Percentiles rank a stretch among this genome's conserved stretches.
Conservation (phyloP, 176 grass and related monocot species). For the Guadua angustifolia region DNA sequence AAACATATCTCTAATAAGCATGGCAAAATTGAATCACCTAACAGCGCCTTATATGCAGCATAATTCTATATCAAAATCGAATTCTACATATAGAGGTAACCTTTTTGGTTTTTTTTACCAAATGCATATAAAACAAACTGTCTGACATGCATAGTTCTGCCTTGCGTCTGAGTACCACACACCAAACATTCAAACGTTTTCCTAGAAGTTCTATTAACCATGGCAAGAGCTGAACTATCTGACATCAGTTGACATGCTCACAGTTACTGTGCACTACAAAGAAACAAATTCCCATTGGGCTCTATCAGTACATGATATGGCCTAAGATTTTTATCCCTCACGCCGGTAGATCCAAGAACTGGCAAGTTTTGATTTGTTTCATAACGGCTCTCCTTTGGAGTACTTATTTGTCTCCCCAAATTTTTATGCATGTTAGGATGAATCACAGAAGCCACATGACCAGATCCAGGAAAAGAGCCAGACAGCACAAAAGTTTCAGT, state of each 20-base stretch:
- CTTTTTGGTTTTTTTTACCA: not conserved
- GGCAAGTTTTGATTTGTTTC: constrained; percentile 39
- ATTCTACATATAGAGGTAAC: not conserved
- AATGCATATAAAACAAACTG: not conserved
- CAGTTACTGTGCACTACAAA: constrained; percentile 40
- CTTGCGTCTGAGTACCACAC: constrained; percentile 2
- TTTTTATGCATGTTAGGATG: constrained; percentile 41
- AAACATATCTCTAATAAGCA: not conserved
- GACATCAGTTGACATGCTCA: constrained; percentile 26
- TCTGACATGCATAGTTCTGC: not conserved
- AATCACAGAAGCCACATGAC: constrained; percentile 56
- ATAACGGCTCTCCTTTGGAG: constrained; percentile 36
- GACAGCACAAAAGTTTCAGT: too few relatives aligned
- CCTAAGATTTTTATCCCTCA: constrained; percentile 37
- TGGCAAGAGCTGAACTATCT: not conserved
- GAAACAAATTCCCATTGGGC: constrained; percentile 33
- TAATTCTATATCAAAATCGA: constrained; percentile 2
- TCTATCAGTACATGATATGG: constrained; percentile 24
- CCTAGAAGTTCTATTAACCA: not conserved
- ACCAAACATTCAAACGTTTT: not conserved
- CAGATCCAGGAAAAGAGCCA: constrained; percentile 59
- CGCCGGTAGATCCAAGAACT: constrained; percentile 46
- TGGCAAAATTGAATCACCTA: not conserved
- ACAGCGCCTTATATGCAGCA: not conserved
- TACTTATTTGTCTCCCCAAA: constrained; percentile 1